Percentiles rank a stretch among this genome's conserved stretches.
phyloP scores from a whole-genome alignment of 139 green algal genomes.

The Helicosporidium sp. region DNA sequence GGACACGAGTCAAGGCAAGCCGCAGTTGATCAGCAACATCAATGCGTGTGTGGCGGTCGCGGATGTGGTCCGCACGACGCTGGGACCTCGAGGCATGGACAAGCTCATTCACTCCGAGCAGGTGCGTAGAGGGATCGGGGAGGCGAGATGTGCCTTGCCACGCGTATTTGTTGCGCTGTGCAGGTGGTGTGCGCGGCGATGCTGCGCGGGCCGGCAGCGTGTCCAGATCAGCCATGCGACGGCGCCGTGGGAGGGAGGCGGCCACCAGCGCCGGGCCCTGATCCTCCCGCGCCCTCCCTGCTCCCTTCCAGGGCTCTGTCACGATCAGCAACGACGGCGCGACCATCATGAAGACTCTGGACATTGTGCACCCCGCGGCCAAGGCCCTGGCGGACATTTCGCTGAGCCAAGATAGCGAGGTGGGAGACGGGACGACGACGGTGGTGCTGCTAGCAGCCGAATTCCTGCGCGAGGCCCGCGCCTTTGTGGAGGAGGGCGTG shows the following conservation, averaged over 20 bases:
- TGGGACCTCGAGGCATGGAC: conserved; percentile 95
- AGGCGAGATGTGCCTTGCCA: too few relatives aligned
- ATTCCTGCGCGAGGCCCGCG: conserved; percentile 80
- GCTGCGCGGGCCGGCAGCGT: too few relatives aligned
- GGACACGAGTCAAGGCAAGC: conserved; percentile 86
- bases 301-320: conserved; percentile 37
- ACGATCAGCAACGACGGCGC: conserved; percentile 95
- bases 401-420: conserved; percentile 61
- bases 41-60: conserved; percentile 91
- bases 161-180: too few relatives aligned
- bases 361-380: conserved; percentile 93
- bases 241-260: not conserved
- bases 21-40: conserved; percentile 97
- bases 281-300: not conserved
- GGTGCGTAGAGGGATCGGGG: conserved; percentile 14
- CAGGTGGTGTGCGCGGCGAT: too few relatives aligned
- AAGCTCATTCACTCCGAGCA: conserved; percentile 83
- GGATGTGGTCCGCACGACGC: conserved; percentile 79
- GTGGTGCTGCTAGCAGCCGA: conserved; percentile 91
- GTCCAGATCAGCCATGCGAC: too few relatives aligned
- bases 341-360: conserved; percentile 98
- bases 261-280: conserved; percentile 4
- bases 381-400: conserved; percentile 93
- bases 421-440: conserved; percentile 94
- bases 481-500: conserved; percentile 91